Evolutionary conservation across 1,139 yeast species (phyloP).

Genomic region (Kazachstania sp.): DNA sequence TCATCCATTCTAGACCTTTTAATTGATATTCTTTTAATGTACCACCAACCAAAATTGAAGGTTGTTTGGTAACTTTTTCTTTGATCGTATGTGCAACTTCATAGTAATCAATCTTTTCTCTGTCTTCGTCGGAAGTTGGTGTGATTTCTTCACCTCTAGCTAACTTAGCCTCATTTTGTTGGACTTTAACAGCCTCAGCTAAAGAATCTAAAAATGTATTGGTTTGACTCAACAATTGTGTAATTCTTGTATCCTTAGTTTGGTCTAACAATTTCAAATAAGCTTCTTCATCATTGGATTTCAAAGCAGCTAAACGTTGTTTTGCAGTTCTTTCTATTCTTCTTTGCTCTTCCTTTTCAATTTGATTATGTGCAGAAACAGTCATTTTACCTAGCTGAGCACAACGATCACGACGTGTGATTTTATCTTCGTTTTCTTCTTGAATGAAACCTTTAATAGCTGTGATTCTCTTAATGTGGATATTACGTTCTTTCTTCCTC

Average conservation of each 20-base stretch:
- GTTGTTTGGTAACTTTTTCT: slow-evolving; percentile 74
- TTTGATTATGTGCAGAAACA: slow-evolving; percentile 51
- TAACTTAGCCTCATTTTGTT: slow-evolving; percentile 46
- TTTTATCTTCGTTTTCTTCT: slow-evolving; percentile 25
- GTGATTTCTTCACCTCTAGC: slow-evolving; percentile 30
- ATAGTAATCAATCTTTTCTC: slow-evolving; percentile 80
- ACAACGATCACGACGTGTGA: slow-evolving; percentile 25
- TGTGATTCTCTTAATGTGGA: slow-evolving; percentile 32
- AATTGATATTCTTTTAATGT: slow-evolving; percentile 68
- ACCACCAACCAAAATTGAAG: slow-evolving; percentile 72
- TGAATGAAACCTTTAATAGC: slow-evolving; percentile 35
- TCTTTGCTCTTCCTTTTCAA: slow-evolving; percentile 84
- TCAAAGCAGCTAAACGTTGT: slow-evolving; percentile 93
- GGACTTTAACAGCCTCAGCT: slow-evolving; percentile 83
- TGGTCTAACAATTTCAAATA: slow-evolving; percentile 89
- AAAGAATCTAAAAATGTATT: slow-evolving; percentile 84
- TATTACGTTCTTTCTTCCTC: slow-evolving; percentile 34
- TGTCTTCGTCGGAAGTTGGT: slow-evolving; percentile 36
- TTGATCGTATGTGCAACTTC: slow-evolving; percentile 86
- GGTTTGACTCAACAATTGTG: slow-evolving; percentile 87
- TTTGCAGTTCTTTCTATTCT: slow-evolving; percentile 86
- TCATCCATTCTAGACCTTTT: slow-evolving; percentile 84
- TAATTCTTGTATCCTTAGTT: slow-evolving; percentile 94
- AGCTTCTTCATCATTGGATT: slow-evolving; percentile 96
- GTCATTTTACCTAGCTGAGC: slow-evolving; percentile 36